A percentile compares a stretch with the other conserved stretches of the same genome.
These are phyloP conservation scores for Amanita thiersii DNA, from an alignment of 768 basidiomycete species.

Conservation along the genomic window DNA sequence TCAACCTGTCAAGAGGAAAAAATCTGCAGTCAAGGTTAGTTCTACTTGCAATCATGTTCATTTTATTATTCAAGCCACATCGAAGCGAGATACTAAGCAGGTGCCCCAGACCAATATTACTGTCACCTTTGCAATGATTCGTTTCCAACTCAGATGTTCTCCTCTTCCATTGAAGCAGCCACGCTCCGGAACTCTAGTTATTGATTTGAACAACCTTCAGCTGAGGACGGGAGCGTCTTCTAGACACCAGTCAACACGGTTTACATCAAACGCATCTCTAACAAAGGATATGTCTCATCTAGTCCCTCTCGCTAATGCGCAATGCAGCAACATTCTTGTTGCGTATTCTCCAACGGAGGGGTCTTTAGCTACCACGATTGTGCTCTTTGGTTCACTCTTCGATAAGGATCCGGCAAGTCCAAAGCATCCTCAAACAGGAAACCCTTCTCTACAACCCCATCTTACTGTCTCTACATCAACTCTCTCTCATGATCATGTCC, in stretches of 20 bases:
- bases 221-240: constrained; percentile 24
- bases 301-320: constrained; percentile 26
- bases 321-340: constrained; percentile 37
- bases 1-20: background rate
- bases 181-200: constrained; percentile 61
- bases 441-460: constrained; percentile 21
- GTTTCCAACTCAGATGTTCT: constrained; percentile 62
- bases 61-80: background rate
- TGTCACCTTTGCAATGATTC: constrained; percentile 46
- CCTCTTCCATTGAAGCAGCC: constrained; percentile 36
- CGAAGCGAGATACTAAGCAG: constrained; percentile 5
- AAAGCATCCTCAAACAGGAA: background rate
- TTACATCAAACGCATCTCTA: constrained; percentile 10
- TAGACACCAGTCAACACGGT: constrained; percentile 12
- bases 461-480: constrained; percentile 23
- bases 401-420: background rate
- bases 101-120: constrained; percentile 16
- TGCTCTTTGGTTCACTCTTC: too few relatives aligned
- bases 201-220: constrained; percentile 52
- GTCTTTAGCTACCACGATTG: too few relatives aligned
- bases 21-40: background rate
- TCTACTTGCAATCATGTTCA: background rate
- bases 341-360: too few relatives aligned
- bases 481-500: constrained; percentile 8
- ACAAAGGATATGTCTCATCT: constrained; percentile 11